Evolutionary conservation across 2,329 filamentous ascomycete genomes (phyloP), one percentile per base, ranked within the genome.

Genomic region (Celoporthe dispersa): DNA sequence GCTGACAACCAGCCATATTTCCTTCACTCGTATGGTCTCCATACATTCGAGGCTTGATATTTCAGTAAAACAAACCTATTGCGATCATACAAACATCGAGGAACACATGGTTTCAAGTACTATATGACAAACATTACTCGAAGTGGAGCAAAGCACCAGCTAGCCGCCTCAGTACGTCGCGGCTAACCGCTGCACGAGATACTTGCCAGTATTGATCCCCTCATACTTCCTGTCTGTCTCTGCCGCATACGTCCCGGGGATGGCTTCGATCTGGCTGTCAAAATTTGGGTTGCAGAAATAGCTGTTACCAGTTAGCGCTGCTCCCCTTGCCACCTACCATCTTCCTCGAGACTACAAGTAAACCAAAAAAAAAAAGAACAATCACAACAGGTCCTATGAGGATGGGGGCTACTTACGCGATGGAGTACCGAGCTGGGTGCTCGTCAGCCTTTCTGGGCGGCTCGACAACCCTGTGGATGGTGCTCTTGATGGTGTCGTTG

Each of bases 211-310:
- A 70, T 90, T 92, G 75, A 97, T 90, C 0, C 87, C 89, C 44
- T 86, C 81, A 76, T 97, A 97, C 81, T 94, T 96, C 84, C 92
- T 95, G 57, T 91, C 88, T 69, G 83, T 81, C 71, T 91, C 85
- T 3, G 79, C 78, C 1, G 80, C 82, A 77, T 88, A 95, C 0
- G 94, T 97, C 0, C 92, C 92, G 0, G 93, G 94, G 60, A 97
- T 88, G 1, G 91, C 92, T 75, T 96, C 92, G 73, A 97, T 97
- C 68, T 87, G 82, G 74, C 86, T 87, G 71, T 92, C 87, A 77
- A 89, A 91, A 77, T 97, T 94, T 11, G 94, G 93, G 75, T 97
- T 95, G 84, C 94, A 97, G 78, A 97, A 97, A 81, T 97, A 97
- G 3, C 86, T 88, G 4, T n/a, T 28, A 3, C 5, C 64, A 69